Evolutionary conservation across 2,329 filamentous ascomycete species (phyloP).

Genomic region (Cordyceps pruinosa): DNA sequence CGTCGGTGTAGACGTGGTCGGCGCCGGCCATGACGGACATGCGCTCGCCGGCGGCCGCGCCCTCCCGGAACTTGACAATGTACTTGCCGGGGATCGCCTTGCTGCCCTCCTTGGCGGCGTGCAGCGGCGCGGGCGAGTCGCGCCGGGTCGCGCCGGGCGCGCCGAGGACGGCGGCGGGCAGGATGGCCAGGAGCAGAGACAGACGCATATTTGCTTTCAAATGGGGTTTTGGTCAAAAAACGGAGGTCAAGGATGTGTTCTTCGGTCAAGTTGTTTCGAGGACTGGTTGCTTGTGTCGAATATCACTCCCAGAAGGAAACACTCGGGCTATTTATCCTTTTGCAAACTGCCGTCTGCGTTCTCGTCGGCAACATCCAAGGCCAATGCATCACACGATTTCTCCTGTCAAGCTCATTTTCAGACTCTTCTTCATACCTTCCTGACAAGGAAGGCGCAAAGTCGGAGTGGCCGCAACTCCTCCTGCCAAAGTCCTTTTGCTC

Average conservation of each 20-base stretch:
- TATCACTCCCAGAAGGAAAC: not conserved
- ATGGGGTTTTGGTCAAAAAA: not conserved
- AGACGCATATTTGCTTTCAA: slow-evolving; percentile 14
- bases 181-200: slow-evolving; percentile 19
- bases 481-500: not conserved
- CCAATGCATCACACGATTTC: not conserved
- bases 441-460: not conserved
- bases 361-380: not conserved
- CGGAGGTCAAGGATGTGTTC: not conserved
- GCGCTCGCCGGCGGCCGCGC: slow-evolving; percentile 15
- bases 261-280: not conserved
- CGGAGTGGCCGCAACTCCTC: not conserved
- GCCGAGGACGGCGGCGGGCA: slow-evolving; percentile 20
- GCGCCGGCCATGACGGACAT: slow-evolving; percentile 17
- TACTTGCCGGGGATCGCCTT: slow-evolving; percentile 22
- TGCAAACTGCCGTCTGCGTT: not conserved
- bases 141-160: slow-evolving; percentile 20
- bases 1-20: slow-evolving; percentile 20
- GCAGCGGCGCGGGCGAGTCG: slow-evolving; percentile 21
- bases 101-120: slow-evolving; percentile 14
- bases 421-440: slow-evolving; percentile 1
- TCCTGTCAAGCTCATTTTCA: not conserved
- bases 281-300: not conserved
- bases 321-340: not conserved
- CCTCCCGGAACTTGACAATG: slow-evolving; percentile 25